These are phyloP conservation scores for Acer campestre DNA, from an alignment of 345 rosid genomes.

Conservation along the genomic window DNA sequence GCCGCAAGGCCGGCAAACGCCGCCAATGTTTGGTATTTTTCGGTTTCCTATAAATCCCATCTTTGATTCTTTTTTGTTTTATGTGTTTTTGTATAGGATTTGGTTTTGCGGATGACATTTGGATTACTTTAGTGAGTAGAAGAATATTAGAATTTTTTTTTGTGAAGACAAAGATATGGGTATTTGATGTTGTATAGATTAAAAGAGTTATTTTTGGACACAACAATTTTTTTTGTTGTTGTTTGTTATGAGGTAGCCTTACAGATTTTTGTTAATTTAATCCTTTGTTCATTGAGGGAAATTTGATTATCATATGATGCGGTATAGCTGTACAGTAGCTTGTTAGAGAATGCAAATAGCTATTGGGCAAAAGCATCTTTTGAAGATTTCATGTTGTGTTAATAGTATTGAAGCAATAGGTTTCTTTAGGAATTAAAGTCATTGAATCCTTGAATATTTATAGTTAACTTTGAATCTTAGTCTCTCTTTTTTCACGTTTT, in stretches of 20 bases:
- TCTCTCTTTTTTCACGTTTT: too few relatives aligned
- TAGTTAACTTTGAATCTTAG: neutral
- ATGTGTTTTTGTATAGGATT: neutral
- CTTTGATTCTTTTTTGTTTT: neutral
- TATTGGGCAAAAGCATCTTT: neutral
- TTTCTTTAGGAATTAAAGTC: too few relatives aligned
- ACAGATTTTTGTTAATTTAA: too few relatives aligned
- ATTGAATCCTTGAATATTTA: neutral
- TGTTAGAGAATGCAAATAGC: neutral
- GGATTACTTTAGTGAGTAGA: neutral
- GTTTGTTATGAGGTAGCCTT: neutral
- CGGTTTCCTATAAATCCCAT: neutral
- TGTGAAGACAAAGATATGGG: neutral
- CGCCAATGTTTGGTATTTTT: conserved; percentile 66
- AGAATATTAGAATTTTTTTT: neutral
- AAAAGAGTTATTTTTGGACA: neutral
- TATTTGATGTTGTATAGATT: conserved; percentile 5
- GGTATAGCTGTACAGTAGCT: too few relatives aligned
- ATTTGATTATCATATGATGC: neutral
- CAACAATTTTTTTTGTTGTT: neutral
- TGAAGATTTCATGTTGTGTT: neutral
- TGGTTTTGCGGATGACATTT: neutral
- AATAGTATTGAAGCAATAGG: neutral
- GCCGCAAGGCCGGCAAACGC: conserved; percentile 79
- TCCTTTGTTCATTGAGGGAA: neutral